These are phyloP conservation scores for Pseudogymnoascus destructans DNA, from an alignment of 2,329 filamentous ascomycete species.

Conservation along the genomic window DNA sequence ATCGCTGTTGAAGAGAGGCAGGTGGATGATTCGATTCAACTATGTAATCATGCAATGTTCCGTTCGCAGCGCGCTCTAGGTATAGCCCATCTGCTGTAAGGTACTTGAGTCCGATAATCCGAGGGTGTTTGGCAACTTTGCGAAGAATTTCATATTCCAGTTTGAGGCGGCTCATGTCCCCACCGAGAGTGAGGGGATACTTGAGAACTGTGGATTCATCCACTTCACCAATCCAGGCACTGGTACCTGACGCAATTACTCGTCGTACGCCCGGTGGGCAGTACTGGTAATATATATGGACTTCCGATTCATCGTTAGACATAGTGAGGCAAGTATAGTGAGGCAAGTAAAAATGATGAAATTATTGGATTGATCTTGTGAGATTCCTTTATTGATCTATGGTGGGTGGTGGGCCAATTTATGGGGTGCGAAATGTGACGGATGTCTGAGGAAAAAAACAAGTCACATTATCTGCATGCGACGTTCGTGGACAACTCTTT, in stretches of 20 bases:
- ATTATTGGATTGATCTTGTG: too few relatives aligned
- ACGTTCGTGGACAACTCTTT: too few relatives aligned
- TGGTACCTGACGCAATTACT: background rate
- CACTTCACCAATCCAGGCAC: slow-evolving; percentile 17
- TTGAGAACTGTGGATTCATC: slow-evolving; percentile 18
- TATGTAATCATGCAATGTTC: slow-evolving; percentile 10
- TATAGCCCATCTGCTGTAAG: slow-evolving; percentile 10
- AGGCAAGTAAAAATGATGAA: too few relatives aligned
- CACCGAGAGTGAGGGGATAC: slow-evolving; percentile 15
- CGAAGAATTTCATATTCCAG: slow-evolving; percentile 14
- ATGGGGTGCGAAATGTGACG: too few relatives aligned
- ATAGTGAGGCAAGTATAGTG: too few relatives aligned
- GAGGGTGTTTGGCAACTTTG: slow-evolving; percentile 13
- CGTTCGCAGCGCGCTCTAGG: slow-evolving; percentile 11
- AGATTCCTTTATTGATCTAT: too few relatives aligned
- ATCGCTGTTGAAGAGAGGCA: background rate
- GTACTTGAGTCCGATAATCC: slow-evolving; percentile 11
- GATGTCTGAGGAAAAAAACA: too few relatives aligned
- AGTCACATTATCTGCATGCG: too few relatives aligned
- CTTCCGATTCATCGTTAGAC: background rate
- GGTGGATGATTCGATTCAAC: background rate
- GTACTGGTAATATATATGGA: background rate
- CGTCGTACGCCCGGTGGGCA: background rate
- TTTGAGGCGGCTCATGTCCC: slow-evolving; percentile 14
- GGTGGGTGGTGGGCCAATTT: too few relatives aligned